Evolutionary conservation across 1,284 basidiomycete genomes (phyloP).

Genomic region (Neolentinus lepideus): DNA sequence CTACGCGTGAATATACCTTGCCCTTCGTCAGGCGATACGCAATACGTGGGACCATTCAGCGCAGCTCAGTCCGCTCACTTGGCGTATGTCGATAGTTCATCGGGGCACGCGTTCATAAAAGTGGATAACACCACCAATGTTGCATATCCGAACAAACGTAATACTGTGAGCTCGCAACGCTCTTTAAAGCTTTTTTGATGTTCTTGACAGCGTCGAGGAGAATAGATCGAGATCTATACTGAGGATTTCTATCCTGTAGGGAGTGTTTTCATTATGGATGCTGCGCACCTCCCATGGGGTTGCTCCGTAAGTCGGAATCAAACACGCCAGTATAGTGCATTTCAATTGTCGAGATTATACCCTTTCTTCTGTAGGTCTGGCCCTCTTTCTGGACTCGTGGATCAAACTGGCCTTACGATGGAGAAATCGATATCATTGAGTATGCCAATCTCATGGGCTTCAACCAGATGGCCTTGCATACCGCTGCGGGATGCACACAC

Average conservation of each 20-base stretch:
- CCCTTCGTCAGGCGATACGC: conserved; percentile 23
- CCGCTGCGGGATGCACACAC: conserved; percentile 25
- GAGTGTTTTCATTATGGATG: conserved; percentile 41
- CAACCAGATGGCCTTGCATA: conserved; percentile 44
- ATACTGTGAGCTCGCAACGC: conserved; percentile 37
- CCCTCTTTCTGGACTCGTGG: conserved; percentile 51
- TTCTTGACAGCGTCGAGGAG: not conserved
- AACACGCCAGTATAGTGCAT: no score
- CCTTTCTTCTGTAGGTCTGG: conserved; percentile 32
- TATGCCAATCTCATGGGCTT: conserved; percentile 30
- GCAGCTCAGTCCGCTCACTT: conserved; percentile 35
- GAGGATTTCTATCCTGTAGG: conserved; percentile 41
- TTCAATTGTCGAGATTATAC: no score
- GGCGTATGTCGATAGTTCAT: not conserved
- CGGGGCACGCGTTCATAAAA: conserved; percentile 34
- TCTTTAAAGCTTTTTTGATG: conserved; percentile 2
- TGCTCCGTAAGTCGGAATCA: conserved; percentile 43
- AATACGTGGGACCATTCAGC: conserved; percentile 36
- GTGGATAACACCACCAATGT: conserved; percentile 52
- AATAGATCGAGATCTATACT: conserved; percentile 44
- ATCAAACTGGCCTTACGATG: conserved; percentile 43
- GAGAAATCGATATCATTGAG: conserved; percentile 55
- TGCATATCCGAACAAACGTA: conserved; percentile 38
- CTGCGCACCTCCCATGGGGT: conserved; percentile 43
- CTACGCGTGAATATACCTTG: not conserved